These are phyloP conservation scores for Yamadazyma triangularis DNA, from an alignment of 1,139 yeast genomes.

Conservation along the genomic window DNA sequence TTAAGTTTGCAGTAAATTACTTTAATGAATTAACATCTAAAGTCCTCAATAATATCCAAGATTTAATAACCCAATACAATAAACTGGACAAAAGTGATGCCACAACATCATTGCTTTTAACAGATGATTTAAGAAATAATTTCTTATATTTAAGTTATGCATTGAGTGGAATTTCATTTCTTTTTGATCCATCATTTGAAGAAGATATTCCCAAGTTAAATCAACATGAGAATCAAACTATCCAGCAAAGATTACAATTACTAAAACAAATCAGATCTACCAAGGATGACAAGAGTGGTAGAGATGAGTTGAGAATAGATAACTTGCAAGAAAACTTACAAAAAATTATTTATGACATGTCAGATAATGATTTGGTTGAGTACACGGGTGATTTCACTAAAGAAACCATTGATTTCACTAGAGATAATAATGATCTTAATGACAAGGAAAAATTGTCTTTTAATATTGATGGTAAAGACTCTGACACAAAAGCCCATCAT, in stretches of 20 bases:
- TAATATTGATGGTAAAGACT: conserved; percentile 1
- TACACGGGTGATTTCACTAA: conserved; percentile 2
- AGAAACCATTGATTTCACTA: conserved; percentile 17
- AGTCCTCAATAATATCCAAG: conserved; percentile 40
- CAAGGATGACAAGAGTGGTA: conserved; percentile 18
- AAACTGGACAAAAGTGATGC: conserved; percentile 16
- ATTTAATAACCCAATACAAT: conserved; percentile 27
- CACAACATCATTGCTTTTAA: conserved; percentile 16
- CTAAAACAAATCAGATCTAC: conserved; percentile 29
- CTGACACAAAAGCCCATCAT: conserved; percentile 4
- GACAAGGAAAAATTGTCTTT: conserved; percentile 1
- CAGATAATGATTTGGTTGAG: conserved; percentile 9
- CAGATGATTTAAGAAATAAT: conserved; percentile 53
- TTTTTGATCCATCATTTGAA: conserved; percentile 66
- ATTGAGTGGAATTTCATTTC: conserved; percentile 68
- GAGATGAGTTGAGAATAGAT: conserved; percentile 25
- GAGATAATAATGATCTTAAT: conserved; percentile 19
- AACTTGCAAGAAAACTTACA: conserved; percentile 34
- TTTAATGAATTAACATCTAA: conserved; percentile 49
- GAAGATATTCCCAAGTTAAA: conserved; percentile 41
- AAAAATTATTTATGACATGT: conserved; percentile 37
- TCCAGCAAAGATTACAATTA: conserved; percentile 30
- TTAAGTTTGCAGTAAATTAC: conserved; percentile 57
- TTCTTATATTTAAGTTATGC: conserved; percentile 56
- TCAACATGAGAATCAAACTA: conserved; percentile 28